Evolutionary conservation across 2,329 filamentous ascomycete species (phyloP), one percentile per base, ranked within the genome.

Genomic region (Venturiaceae sp.): DNA sequence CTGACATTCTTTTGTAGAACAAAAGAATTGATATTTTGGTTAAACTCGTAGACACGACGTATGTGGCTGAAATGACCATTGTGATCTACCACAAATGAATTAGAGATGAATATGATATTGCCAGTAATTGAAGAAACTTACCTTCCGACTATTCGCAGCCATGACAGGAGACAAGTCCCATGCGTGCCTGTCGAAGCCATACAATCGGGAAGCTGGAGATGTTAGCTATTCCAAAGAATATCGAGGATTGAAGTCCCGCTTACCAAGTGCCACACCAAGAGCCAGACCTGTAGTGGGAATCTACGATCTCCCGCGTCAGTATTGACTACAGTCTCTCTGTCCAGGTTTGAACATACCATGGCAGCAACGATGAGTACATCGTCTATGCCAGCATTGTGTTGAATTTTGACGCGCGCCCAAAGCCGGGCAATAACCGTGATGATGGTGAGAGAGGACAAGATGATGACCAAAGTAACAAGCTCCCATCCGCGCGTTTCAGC

Each of bases 381-480:
- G 60, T 80, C 78, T 5, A 75, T 23, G 14, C 77, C 78, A 30
- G 73, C 68, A 21, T 74, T 79, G 61, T 69, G 74, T 11, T 74
- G 74, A 28, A 80, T 70, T 13, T 65, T 63, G 1, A 77, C 30
- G 16, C 78, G 71, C 16, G 77, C 76, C 66, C 74, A 80, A 47
- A 80, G 66, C 21, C 79, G 73, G 33, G 77, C 68, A 14, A 62
- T 58, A 55, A 77, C 74, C 1, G 77, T 65, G 1, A 75, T 30
- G 9, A 74, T 67, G 1, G 75, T 71, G 3, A 79, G 46, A 3
- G 63, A 63, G n/a, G 74, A 65, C 33, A 76, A 67, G 3, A 76
- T 60, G 4, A 75, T 63, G 26, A 75, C 71, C 5, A 76, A 66
- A 23, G 77, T 67, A 13, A 78, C 66, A 23, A 74, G 71, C 34